Evolutionary conservation across 163 green algal species (phyloP).

Genomic region (Chlamydomonas reinhardtii): DNA sequence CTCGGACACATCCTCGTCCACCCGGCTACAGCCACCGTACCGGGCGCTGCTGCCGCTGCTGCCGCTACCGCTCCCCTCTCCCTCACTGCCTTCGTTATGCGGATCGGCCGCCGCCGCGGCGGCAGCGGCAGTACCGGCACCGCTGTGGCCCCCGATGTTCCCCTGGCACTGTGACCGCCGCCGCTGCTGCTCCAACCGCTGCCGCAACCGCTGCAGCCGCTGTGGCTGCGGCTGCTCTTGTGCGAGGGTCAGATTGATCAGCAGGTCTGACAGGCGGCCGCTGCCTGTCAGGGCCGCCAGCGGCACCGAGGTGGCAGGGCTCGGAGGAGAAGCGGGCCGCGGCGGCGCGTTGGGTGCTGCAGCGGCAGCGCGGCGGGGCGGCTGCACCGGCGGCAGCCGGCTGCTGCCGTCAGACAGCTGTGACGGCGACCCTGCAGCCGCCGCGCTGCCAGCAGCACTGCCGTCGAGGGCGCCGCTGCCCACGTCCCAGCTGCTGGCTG

Average conservation of each 20-base stretch:
- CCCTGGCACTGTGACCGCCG: background rate
- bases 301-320: background rate
- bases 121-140: too few relatives aligned
- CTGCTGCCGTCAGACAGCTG: too few relatives aligned
- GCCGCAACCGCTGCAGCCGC: background rate
- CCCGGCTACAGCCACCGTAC: background rate
- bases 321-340: too few relatives aligned
- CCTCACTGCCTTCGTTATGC: background rate
- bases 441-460: too few relatives aligned
- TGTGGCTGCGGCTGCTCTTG: background rate
- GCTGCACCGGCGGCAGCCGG: too few relatives aligned
- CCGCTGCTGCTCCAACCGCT: background rate
- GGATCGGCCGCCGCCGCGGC: too few relatives aligned
- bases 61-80: background rate
- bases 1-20: background rate
- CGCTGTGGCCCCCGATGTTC: too few relatives aligned
- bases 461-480: too few relatives aligned
- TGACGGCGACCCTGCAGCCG: too few relatives aligned
- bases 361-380: too few relatives aligned
- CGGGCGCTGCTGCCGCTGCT: background rate
- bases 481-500: too few relatives aligned
- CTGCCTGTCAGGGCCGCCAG: conserved; percentile 12
- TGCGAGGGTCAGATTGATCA: background rate
- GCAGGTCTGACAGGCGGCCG: background rate
- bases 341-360: too few relatives aligned